Percentiles rank a stretch among this genome's conserved stretches.
Conservation (phyloP, 176 grass and related monocot genomes). For the Saccharum spontaneum region DNA sequence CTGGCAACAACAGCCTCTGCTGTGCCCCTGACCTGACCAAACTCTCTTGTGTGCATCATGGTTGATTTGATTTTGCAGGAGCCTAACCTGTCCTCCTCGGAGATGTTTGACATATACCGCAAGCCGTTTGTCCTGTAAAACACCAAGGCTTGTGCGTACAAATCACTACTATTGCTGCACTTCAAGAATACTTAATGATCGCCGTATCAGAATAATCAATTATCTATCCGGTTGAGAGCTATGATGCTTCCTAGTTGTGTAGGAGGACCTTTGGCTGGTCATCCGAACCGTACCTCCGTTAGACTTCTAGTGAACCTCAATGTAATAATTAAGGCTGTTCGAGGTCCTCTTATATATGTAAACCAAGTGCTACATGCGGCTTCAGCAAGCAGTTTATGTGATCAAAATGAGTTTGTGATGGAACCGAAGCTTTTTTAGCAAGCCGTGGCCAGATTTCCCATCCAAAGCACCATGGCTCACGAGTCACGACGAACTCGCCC, state of each 20-base stretch:
- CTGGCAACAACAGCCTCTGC: background rate
- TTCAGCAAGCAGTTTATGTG: too few relatives aligned
- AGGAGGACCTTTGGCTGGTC: too few relatives aligned
- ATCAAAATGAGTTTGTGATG: too few relatives aligned
- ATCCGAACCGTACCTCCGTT: too few relatives aligned
- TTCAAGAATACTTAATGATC: background rate
- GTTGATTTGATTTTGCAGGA: background rate
- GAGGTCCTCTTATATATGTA: background rate
- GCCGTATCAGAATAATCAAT: background rate
- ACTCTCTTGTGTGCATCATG: background rate
- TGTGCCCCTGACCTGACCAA: background rate
- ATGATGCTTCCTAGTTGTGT: too few relatives aligned
- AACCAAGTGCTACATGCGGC: too few relatives aligned
- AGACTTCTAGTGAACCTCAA: background rate
- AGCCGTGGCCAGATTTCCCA: too few relatives aligned
- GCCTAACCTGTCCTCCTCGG: constrained; percentile 57
- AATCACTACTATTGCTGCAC: background rate
- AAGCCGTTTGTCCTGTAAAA: constrained; percentile 61
- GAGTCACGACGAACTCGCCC: too few relatives aligned
- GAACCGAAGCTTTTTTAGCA: too few relatives aligned
- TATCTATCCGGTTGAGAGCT: background rate
- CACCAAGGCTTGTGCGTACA: background rate
- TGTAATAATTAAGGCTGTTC: constrained; percentile 30
- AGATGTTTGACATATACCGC: constrained; percentile 65
- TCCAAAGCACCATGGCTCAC: too few relatives aligned